Percentiles rank a stretch among this genome's conserved stretches.
Evolutionary conservation across 768 basidiomycete genomes (phyloP).

Genomic region (Leucocoprinus leucothites): DNA sequence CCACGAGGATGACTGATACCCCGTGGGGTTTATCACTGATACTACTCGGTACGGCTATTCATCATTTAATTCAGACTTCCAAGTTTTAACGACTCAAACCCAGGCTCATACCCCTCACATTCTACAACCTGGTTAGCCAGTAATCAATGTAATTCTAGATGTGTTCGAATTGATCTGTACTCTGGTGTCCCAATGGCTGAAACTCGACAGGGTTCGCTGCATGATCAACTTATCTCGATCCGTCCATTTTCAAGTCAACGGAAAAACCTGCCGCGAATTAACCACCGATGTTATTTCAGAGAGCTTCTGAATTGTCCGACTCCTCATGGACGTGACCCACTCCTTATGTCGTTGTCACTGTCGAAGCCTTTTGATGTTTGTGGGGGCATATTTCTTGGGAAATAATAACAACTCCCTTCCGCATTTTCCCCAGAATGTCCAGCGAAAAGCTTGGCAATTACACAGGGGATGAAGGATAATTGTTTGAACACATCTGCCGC

Average conservation of each 20-base stretch:
- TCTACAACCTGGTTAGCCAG: not conserved
- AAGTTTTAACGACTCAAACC: not conserved
- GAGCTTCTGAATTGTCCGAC: constrained; percentile 10
- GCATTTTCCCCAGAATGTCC: not conserved
- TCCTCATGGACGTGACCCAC: not conserved
- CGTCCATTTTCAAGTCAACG: not conserved
- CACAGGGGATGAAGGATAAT: not conserved
- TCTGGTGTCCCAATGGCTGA: not conserved
- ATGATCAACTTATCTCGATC: not conserved
- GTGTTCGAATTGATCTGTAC: not conserved
- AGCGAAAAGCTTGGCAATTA: not conserved
- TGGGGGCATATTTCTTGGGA: not conserved
- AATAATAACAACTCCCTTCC: not conserved
- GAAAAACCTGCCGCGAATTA: constrained; percentile 1
- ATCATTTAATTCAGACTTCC: not conserved
- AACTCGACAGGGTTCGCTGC: not conserved
- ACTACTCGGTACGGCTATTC: not conserved
- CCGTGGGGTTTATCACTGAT: not conserved
- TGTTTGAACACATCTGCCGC: not conserved
- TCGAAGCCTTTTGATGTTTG: not conserved
- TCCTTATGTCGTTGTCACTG: not conserved
- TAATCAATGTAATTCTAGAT: not conserved
- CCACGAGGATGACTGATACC: constrained; percentile 26
- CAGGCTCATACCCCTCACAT: not conserved
- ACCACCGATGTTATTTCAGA: not conserved